A percentile compares a stretch with the other conserved stretches of the same genome.
These are phyloP conservation scores for Afroboletus lepidellus DNA, from an alignment of 1,284 basidiomycete genomes.

Conservation along the genomic window DNA sequence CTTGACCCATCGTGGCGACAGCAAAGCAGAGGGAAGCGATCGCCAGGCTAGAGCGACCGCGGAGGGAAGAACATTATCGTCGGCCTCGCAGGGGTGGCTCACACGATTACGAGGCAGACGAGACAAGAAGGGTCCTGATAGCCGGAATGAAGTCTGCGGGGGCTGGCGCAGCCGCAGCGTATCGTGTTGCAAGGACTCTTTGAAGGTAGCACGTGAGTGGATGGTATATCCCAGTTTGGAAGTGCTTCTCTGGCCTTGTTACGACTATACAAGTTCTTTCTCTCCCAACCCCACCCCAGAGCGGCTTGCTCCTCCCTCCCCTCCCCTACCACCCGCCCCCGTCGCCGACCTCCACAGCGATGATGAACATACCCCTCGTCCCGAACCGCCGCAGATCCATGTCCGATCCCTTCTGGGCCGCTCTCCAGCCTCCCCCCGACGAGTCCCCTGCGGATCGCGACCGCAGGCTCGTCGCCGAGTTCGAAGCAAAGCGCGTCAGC, in stretches of 20 bases:
- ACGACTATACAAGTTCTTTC: slow-evolving; percentile 18
- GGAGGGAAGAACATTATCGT: neutral
- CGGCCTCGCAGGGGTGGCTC: neutral
- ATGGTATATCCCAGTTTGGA: slow-evolving; percentile 22
- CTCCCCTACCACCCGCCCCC: neutral
- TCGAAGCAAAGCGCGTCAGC: slow-evolving; percentile 68
- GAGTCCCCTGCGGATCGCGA: slow-evolving; percentile 66
- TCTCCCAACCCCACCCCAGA: slow-evolving; percentile 18
- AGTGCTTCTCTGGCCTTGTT: slow-evolving; percentile 24
- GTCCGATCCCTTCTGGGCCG: slow-evolving; percentile 69
- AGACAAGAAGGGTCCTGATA: neutral
- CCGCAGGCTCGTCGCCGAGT: slow-evolving; percentile 58
- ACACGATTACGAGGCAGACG: neutral
- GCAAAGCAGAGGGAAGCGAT: neutral
- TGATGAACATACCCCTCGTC: slow-evolving; percentile 31
- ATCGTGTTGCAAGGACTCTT: neutral
- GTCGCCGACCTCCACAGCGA: slow-evolving; percentile 1
- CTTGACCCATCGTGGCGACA: neutral
- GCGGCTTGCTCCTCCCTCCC: slow-evolving; percentile 17
- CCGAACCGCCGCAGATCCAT: slow-evolving; percentile 45
- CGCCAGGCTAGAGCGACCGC: neutral
- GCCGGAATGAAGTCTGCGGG: slow-evolving; percentile 3
- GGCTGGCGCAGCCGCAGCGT: neutral
- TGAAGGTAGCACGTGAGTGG: slow-evolving; percentile 20
- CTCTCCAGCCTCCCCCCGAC: slow-evolving; percentile 64